These are phyloP conservation scores for Anisodus acutangulus DNA, from an alignment of 257 asterid species.

Conservation along the genomic window DNA sequence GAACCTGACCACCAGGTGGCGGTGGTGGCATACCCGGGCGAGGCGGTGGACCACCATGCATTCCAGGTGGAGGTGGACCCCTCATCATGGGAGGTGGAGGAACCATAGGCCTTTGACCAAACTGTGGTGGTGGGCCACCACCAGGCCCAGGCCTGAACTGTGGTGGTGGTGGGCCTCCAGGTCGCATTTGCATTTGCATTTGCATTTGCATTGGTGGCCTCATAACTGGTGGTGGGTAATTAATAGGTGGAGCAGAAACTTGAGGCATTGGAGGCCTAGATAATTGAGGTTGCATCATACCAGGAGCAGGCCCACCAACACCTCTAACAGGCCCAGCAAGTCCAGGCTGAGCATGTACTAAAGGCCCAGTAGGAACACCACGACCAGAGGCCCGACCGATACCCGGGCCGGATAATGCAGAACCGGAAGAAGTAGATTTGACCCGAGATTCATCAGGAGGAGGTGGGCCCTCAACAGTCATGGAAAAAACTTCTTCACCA, in stretches of 20 bases:
- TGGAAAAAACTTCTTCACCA: slow-evolving; percentile 89
- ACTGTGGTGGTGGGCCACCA: slow-evolving; percentile 39
- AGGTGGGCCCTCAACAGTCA: slow-evolving; percentile 96
- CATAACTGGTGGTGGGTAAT: slow-evolving; percentile 61
- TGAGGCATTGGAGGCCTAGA: slow-evolving; percentile 75
- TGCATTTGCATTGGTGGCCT: slow-evolving; percentile 80
- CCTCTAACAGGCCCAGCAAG: slow-evolving; percentile 90
- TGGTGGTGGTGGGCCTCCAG: slow-evolving; percentile 51
- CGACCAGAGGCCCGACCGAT: slow-evolving; percentile 91
- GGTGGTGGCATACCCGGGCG: slow-evolving; percentile 82
- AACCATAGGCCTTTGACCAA: slow-evolving; percentile 74
- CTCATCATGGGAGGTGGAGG: slow-evolving; percentile 86
- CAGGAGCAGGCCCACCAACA: slow-evolving; percentile 91
- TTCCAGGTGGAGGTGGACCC: slow-evolving; percentile 85
- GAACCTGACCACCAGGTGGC: slow-evolving; percentile 70
- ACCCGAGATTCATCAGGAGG: slow-evolving; percentile 89
- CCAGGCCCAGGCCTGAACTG: slow-evolving; percentile 45
- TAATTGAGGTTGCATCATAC: slow-evolving; percentile 98
- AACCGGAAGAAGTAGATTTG: slow-evolving; percentile 56
- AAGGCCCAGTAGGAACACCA: slow-evolving; percentile 73
- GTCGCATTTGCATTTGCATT: slow-evolving; percentile 49
- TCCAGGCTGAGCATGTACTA: slow-evolving; percentile 84
- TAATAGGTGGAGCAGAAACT: slow-evolving; percentile 67
- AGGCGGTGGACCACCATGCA: slow-evolving; percentile 76
- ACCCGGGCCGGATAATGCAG: slow-evolving; percentile 72